phyloP scores from a whole-genome alignment of 139 green algal species.

The Chlorella ohadii region DNA sequence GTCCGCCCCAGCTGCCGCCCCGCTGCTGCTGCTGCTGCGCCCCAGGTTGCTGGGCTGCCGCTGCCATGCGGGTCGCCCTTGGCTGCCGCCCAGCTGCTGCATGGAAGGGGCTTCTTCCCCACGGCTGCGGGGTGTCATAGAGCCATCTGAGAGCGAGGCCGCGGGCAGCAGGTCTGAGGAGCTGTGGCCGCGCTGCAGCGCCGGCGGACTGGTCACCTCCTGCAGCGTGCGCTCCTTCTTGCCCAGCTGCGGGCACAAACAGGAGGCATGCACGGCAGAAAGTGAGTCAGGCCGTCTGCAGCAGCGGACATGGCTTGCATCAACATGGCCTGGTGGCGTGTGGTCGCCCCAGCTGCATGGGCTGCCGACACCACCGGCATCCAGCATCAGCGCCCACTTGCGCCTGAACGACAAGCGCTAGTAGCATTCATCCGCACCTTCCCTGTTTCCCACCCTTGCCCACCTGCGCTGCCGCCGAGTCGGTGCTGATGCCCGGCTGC shows the following conservation, averaged over 20 bases:
- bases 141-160: not conserved
- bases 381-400: no score
- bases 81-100: not conserved
- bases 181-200: slow-evolving; percentile 5
- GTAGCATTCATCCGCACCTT: no score
- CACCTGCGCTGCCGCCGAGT: slow-evolving; percentile 22
- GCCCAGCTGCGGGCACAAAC: slow-evolving; percentile 4
- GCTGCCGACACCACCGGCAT: no score
- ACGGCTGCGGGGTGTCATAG: not conserved
- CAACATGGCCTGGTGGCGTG: no score
- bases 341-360: no score
- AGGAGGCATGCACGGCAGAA: no score
- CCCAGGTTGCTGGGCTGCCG: slow-evolving; percentile 23
- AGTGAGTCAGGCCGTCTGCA: no score
- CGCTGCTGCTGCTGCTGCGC: not conserved
- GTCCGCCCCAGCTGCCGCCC: not conserved
- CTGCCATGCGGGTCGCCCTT: not conserved
- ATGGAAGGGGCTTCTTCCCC: not conserved
- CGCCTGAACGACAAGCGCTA: no score
- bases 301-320: no score
- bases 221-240: slow-evolving; percentile 33
- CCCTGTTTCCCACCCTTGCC: no score
- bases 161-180: not conserved
- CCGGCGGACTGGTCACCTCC: slow-evolving; percentile 12
- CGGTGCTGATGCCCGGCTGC: not conserved